phyloP scores from a whole-genome alignment of 2,329 filamentous ascomycete species.

The Colletotrichum tabaci region DNA sequence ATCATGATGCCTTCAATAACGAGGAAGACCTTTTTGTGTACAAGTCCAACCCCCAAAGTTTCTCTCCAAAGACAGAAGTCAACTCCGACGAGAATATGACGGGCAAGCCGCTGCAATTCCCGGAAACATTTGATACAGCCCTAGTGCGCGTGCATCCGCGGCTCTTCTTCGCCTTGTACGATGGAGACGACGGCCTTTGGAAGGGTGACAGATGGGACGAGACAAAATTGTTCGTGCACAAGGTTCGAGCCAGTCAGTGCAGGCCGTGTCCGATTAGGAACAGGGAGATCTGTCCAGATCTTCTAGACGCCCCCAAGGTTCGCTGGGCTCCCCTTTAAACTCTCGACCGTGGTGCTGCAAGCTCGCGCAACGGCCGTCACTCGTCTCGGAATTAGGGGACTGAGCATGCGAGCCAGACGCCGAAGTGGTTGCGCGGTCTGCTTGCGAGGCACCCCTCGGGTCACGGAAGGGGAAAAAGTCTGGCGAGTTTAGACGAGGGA shows the following conservation, averaged over 20 bases:
- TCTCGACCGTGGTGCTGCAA: neutral
- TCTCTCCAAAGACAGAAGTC: neutral
- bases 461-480: neutral
- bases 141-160: neutral
- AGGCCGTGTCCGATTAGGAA: neutral
- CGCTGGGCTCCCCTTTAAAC: neutral
- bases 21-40: neutral
- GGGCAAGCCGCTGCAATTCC: neutral
- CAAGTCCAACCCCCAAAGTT: neutral
- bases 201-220: slow-evolving; percentile 14
- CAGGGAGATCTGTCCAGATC: neutral
- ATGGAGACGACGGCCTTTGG: neutral
- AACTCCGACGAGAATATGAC: neutral
- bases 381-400: neutral
- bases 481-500: slow-evolving; percentile 21
- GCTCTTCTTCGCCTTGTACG: neutral
- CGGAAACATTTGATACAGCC: neutral
- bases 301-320: neutral
- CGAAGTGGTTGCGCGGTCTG: slow-evolving; percentile 7
- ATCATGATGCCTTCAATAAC: neutral
- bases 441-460: slow-evolving; percentile 18
- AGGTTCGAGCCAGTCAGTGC: slow-evolving; percentile 19
- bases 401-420: slow-evolving; percentile 28
- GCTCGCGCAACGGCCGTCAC: neutral
- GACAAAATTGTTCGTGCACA: neutral